Base-by-base conservation (phyloP, 2,329 filamentous ascomycete species). In the Colletotrichum phormii region DNA sequence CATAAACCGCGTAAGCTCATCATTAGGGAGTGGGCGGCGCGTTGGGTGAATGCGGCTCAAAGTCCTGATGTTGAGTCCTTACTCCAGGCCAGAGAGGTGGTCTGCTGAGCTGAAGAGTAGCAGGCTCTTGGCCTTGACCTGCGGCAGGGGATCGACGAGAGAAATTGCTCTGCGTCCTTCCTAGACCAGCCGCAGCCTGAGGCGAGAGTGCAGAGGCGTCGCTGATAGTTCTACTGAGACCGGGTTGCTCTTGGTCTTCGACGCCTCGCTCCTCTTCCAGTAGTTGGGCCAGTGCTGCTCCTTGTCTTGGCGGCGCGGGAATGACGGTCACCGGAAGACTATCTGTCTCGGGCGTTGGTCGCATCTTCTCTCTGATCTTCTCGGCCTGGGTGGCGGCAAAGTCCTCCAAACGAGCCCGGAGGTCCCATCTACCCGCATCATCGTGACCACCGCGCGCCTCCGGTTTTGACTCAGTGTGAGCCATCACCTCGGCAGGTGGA, bases 361-460 rank as follows among this genome's bases (percentile, higher is more conserved):
- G 84, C 59, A 90, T 84, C 70, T 83, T 86, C 67, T 92, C 90
- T 11, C 89, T 84, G 6, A 92, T 79, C 77, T 85, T 88, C 74
- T 92, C 90, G 0, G 89, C 90, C 74, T 92, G 89, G 8, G 84
- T 86, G 1, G 85, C 89, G 0, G 90, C 89, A 76, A 92, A 92
- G 60, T 91, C 87, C 72, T 92, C 90, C 1, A 92, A 78, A 15
- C 89, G 85, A 11, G 83, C 83, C 42, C 86, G 86, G 11, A 92
- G 76, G 76, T 91, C 89, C 90, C 90, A 92, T 54, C 85, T 78
- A 42, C 77, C 79, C 54, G 77, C 60, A 42, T 74, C 77, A 24
- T 82, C 79, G 53, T 79, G 78, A 55, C 78, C 75, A 24, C 75
- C 76, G 13, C 73, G 55, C 13, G 46, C 33, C 26, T 68, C 68